Percentiles rank a stretch among this genome's conserved stretches.
phyloP scores from a whole-genome alignment of 2,329 filamentous ascomycete species.

The Fusarium buxicola region DNA sequence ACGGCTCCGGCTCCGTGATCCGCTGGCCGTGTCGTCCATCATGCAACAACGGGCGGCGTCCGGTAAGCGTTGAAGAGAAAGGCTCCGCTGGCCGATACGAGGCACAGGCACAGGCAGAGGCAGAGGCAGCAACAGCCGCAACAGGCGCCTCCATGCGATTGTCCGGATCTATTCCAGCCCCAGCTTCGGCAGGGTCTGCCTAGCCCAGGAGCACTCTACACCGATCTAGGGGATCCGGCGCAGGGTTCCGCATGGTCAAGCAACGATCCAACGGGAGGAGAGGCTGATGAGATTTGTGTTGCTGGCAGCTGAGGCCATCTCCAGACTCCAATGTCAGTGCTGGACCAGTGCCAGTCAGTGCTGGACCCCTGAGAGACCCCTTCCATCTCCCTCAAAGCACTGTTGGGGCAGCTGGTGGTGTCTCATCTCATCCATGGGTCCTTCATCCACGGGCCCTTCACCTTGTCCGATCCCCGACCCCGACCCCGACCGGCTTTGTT shows the following conservation, averaged over 20 bases:
- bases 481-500: slow-evolving; percentile 21
- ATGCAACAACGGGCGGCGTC: neutral
- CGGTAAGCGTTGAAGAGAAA: neutral
- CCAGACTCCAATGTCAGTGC: neutral
- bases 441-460: slow-evolving; percentile 6
- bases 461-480: slow-evolving; percentile 28
- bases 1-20: slow-evolving; percentile 2
- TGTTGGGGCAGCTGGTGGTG: slow-evolving; percentile 14
- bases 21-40: slow-evolving; percentile 6
- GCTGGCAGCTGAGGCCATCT: neutral
- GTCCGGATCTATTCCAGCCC: slow-evolving; percentile 11
- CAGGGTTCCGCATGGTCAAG: slow-evolving; percentile 4
- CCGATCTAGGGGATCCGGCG: slow-evolving; percentile 33
- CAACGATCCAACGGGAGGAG: too few species aligned
- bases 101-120: too few species aligned
- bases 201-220: too few species aligned
- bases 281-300: neutral
- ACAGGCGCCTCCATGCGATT: slow-evolving; percentile 4
- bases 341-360: neutral
- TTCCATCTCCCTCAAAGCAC: slow-evolving; percentile 43
- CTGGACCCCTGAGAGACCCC: slow-evolving; percentile 27
- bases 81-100: neutral
- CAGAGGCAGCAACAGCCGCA: neutral
- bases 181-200: too few species aligned
- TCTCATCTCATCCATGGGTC: slow-evolving; percentile 37